Evolutionary conservation across 1,139 yeast genomes (phyloP).

Genomic region (Candida smagusa): DNA sequence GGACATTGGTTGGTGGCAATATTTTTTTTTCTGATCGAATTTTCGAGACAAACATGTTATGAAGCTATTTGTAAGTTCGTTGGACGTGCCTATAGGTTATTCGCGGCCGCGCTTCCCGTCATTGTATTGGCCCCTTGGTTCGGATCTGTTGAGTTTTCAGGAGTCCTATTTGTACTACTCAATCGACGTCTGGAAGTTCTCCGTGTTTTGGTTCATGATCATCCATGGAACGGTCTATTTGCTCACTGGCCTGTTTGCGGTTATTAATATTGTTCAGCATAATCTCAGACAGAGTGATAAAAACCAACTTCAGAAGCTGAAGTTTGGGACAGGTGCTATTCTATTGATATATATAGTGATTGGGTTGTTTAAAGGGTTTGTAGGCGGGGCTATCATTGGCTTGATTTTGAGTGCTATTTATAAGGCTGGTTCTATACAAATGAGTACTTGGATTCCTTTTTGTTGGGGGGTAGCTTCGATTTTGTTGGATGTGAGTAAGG

Average conservation of each 20-base stretch:
- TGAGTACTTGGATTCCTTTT: constrained; percentile 94
- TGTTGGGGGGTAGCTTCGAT: constrained; percentile 72
- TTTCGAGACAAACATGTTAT: constrained; percentile 13
- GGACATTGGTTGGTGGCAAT: constrained; percentile 29
- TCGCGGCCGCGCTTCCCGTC: constrained; percentile 78
- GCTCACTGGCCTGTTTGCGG: constrained; percentile 65
- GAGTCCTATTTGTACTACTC: constrained; percentile 64
- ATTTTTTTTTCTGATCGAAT: constrained; percentile 1
- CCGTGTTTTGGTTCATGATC: constrained; percentile 77
- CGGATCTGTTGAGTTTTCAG: constrained; percentile 38
- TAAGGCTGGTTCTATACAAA: constrained; percentile 69
- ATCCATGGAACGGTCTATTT: constrained; percentile 61
- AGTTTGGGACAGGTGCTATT: constrained; percentile 29
- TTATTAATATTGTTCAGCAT: constrained; percentile 31
- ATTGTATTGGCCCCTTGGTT: constrained; percentile 66
- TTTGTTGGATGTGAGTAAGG: constrained; percentile 60
- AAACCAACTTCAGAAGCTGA: constrained; percentile 15
- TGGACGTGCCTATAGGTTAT: constrained; percentile 75
- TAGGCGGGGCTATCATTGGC: constrained; percentile 76
- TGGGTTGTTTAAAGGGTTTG: constrained; percentile 63
- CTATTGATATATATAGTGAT: constrained; percentile 43
- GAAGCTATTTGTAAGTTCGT: constrained; percentile 38
- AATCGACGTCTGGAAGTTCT: constrained; percentile 79
- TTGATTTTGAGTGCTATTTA: constrained; percentile 62
- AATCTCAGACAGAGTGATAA: constrained; percentile 13